These are phyloP conservation scores for Ricinus communis DNA, from an alignment of 345 rosid genomes.

Conservation along the genomic window DNA sequence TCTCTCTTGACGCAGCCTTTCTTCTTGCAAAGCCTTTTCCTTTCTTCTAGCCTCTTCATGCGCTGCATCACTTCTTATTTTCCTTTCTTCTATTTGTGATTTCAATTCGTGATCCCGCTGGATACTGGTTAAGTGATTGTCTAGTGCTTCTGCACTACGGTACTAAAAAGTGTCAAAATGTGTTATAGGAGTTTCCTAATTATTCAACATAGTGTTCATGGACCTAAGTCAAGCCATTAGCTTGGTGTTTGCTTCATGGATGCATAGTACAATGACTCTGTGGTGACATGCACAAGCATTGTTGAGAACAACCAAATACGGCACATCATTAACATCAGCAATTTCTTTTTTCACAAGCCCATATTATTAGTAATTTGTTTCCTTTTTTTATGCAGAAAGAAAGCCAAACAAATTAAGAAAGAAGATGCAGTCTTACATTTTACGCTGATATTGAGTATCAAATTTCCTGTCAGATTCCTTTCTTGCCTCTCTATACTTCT, in stretches of 20 bases:
- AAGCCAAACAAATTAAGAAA: background rate
- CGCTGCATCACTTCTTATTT: slow-evolving; percentile 78
- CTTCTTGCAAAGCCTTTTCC: slow-evolving; percentile 79
- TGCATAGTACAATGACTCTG: background rate
- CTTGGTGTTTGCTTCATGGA: background rate
- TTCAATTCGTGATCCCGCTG: slow-evolving; percentile 79
- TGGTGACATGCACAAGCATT: background rate
- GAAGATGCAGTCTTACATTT: slow-evolving; percentile 51
- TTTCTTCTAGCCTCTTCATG: slow-evolving; percentile 82
- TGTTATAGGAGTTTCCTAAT: background rate
- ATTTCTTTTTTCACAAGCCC: background rate
- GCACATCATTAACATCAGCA: background rate
- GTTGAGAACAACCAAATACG: background rate
- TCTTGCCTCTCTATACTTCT: slow-evolving; percentile 61
- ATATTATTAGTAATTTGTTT: background rate
- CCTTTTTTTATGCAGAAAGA: background rate
- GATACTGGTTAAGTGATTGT: slow-evolving; percentile 76
- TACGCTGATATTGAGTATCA: slow-evolving; percentile 81
- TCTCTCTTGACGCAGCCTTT: slow-evolving; percentile 74
- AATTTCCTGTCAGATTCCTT: slow-evolving; percentile 71
- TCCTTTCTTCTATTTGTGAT: slow-evolving; percentile 90
- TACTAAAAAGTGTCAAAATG: slow-evolving; percentile 7
- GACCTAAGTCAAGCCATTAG: slow-evolving; percentile 4
- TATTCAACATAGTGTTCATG: background rate
- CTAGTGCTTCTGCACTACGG: slow-evolving; percentile 91